Evolutionary conservation across 2,329 filamentous ascomycete genomes (phyloP).

Genomic region (Colletotrichum falcatum): DNA sequence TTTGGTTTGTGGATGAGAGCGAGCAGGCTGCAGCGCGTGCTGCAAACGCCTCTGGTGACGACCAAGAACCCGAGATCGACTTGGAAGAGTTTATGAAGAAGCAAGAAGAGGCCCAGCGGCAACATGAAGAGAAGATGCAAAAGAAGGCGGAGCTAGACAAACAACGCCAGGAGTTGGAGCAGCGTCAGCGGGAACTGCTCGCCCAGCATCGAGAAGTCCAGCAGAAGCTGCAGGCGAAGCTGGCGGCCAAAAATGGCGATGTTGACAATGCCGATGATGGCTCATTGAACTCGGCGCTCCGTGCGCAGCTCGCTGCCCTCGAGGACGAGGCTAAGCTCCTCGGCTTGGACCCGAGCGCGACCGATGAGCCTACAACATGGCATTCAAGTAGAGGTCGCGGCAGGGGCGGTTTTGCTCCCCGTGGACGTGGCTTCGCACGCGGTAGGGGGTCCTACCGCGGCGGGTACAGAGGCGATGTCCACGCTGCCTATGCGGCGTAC

Average conservation of each 20-base stretch:
- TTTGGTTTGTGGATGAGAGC: slow-evolving; percentile 73
- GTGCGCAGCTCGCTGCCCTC: slow-evolving; percentile 77
- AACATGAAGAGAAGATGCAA: slow-evolving; percentile 73
- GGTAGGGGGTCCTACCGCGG: slow-evolving; percentile 56
- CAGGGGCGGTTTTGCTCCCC: slow-evolving; percentile 52
- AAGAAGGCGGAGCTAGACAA: slow-evolving; percentile 73
- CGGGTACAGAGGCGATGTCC: slow-evolving; percentile 57
- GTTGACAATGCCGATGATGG: slow-evolving; percentile 42
- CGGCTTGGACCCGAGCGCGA: slow-evolving; percentile 71
- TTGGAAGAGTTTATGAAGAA: slow-evolving; percentile 75
- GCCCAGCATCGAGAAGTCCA: slow-evolving; percentile 75
- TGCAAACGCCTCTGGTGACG: slow-evolving; percentile 42
- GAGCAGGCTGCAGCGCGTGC: slow-evolving; percentile 49
- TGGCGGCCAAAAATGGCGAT: slow-evolving; percentile 62
- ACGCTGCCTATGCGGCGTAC: slow-evolving; percentile 70
- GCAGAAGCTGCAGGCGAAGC: slow-evolving; percentile 69
- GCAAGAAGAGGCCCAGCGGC: slow-evolving; percentile 79
- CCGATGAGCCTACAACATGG: slow-evolving; percentile 55
- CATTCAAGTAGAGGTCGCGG: slow-evolving; percentile 53
- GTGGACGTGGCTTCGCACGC: slow-evolving; percentile 52
- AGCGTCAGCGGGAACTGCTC: slow-evolving; percentile 71
- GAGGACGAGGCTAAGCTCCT: slow-evolving; percentile 78
- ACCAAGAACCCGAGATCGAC: slow-evolving; percentile 66
- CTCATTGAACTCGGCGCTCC: slow-evolving; percentile 68
- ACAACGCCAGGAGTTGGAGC: slow-evolving; percentile 73